Evolutionary conservation across 2,329 filamentous ascomycete genomes (phyloP), one percentile per base, ranked within the genome.

Genomic region (Colletotrichum tropicicola): DNA sequence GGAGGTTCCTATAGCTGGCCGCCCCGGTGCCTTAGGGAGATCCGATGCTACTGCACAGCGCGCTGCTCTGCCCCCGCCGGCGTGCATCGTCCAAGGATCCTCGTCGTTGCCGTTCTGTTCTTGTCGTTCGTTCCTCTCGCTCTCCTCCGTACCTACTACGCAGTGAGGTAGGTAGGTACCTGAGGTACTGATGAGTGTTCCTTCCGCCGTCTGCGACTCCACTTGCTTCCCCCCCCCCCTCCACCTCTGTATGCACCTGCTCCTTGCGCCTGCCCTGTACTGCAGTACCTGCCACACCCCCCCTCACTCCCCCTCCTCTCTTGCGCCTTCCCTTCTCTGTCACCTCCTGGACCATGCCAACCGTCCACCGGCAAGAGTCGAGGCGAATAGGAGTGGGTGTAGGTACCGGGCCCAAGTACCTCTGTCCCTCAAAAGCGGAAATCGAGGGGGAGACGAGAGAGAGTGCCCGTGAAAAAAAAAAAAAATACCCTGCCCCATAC

Each of bases 31-130:
- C 55, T 48, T 28, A 49, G 56, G 56, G 56, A 49, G 61, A 65
- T 65, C 61, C 61, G 56, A 61, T 65, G 49, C 48, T 61, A 61
- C 61, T 60, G 61, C 45, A 51, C 27, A 48, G 41, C 21, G 25
- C 44, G 39, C 25, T 59, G 55, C 32, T n/a, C 28, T 47, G 54
- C 60, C 57, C 61, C 56, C 56, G 56, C 57, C 32, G 30, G 37
- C 47, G 55, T 59, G 60, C 60, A 59, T 52, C 41, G 25, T 53
- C 47, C 55, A 53, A 21, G 55, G 41, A 59, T 53, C 39, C 30
- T 59, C 45, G 54, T 53, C 47, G 10, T 59, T 48, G 13, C 58
- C 51, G 43, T 13, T 35, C 27, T 3, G 47, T 51, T 51, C 51
- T 28, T 39, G 35, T 43, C 51, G 21, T 44, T 48, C 45, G n/a